A percentile compares a stretch with the other conserved stretches of the same genome.
phyloP scores from a whole-genome alignment of 176 grass and related monocot genomes.

The Phoenix dactylifera region DNA sequence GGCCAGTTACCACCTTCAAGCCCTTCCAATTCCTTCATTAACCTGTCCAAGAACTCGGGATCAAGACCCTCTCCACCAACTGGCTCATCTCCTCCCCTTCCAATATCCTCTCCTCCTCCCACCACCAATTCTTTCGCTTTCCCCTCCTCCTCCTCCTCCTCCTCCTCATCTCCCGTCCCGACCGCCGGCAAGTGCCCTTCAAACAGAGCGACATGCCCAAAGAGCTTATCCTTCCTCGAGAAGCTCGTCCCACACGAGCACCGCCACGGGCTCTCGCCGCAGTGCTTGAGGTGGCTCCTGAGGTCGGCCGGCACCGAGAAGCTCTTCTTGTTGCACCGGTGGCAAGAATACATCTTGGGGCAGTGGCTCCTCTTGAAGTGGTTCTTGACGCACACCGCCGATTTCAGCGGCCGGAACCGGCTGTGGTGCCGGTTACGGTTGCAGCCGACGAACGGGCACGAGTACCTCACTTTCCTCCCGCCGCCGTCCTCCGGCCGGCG shows the following conservation, averaged over 20 bases:
- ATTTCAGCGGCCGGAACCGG: conserved; percentile 90
- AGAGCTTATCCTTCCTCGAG: conserved; percentile 98
- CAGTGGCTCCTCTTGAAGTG: conserved; percentile 97
- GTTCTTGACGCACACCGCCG: conserved; percentile 71
- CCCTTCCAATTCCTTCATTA: conserved; percentile 69
- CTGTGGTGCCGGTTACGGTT: conserved; percentile 73
- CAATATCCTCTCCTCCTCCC: conserved; percentile 19
- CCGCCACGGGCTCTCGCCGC: conserved; percentile 73
- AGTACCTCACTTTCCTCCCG: conserved; percentile 55
- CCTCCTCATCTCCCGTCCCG: background rate
- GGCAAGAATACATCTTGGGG: conserved; percentile 79
- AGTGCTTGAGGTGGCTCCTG: conserved; percentile 82
- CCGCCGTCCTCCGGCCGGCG: conserved; percentile 22
- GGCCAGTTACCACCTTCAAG: conserved; percentile 28
- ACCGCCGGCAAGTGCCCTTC: conserved; percentile 81
- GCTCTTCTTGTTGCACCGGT: conserved; percentile 76
- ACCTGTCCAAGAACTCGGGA: conserved; percentile 55
- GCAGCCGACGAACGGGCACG: conserved; percentile 70
- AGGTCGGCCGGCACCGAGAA: conserved; percentile 88
- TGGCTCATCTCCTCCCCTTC: conserved; percentile 20
- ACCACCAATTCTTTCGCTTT: conserved; percentile 12
- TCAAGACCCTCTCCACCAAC: conserved; percentile 36
- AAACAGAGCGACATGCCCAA: conserved; percentile 80
- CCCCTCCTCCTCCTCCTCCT: conserved; percentile 5
- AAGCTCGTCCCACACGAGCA: conserved; percentile 97